Base-by-base conservation (phyloP, 179 eudicot species). In the Beta corolliflora region DNA sequence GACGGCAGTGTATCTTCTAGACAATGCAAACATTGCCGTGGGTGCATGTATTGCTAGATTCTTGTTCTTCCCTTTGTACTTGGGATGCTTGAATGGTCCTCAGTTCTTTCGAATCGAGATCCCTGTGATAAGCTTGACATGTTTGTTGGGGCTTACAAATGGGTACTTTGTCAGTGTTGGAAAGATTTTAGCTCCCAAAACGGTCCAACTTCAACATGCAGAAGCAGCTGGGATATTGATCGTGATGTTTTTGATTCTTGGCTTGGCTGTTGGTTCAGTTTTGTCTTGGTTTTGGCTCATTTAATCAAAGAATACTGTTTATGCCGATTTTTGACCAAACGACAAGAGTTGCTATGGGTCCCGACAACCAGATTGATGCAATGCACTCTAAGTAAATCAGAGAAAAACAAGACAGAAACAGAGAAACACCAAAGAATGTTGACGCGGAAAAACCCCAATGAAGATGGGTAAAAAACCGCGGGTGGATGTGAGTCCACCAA, bases 141-240 rank as follows among this genome's bases (percentile, higher is more conserved):
- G 93, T 84, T 89, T 92, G 46, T 77, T 94, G 84, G 98, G 97
- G 16, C 92, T 94, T 25, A 92, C 94, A 0, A 94, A 92, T 73
- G 97, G 98, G 10, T 94, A 94, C 83, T 82, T 92, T 55, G 90
- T 97, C 0, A 89, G 95, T 59, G 92, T 92, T 23, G 77, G 91
- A 61, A 84, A 92, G 89, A 91, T 94, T 58, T 80, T 91, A 86
- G 94, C 88, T 58, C 93, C 97, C 23, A 94, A 92, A 78, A 85
- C 80, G 1, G 95, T 94, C 31, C 89, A 68, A 77, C 79, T 90
- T 55, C 97, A 89, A 66, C 90, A 94, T 55, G 84, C 95, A 0
- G 97, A 90, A 86, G 87, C 88, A 44, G 90, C 93, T 0, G 98
- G 93, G 83, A 88, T 88, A 3, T 92, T 94, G 82, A 74, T 84